These are phyloP conservation scores for Zygosaccharomyces sapae DNA, from an alignment of 1,139 yeast genomes.

Conservation along the genomic window DNA sequence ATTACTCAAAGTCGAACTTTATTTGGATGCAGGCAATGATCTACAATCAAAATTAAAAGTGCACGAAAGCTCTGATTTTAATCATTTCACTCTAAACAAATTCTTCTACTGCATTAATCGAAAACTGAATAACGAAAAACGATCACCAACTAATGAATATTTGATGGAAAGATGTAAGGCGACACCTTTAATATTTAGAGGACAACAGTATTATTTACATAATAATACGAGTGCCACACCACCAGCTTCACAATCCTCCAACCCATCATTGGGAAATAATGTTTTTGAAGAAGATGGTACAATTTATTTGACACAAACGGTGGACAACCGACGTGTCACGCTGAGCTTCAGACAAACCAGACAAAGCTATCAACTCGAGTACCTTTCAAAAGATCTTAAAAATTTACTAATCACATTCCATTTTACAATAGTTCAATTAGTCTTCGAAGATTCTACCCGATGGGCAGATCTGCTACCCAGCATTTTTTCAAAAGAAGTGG, in stretches of 20 bases:
- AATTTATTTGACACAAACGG: slow-evolving; percentile 4
- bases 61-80: background rate
- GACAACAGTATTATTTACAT: slow-evolving; percentile 5
- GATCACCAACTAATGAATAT: slow-evolving; percentile 2
- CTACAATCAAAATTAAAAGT: slow-evolving; percentile 10
- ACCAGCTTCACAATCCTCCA: slow-evolving; percentile 7
- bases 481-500: slow-evolving; percentile 11
- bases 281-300: slow-evolving; percentile 4
- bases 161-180: slow-evolving; percentile 3
- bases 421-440: slow-evolving; percentile 10
- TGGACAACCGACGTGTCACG: slow-evolving; percentile 4
- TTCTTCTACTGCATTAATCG: slow-evolving; percentile 12
- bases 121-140: slow-evolving; percentile 2
- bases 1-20: slow-evolving; percentile 12
- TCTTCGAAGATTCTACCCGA: slow-evolving; percentile 10
- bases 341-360: slow-evolving; percentile 5
- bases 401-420: slow-evolving; percentile 9
- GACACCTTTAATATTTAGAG: slow-evolving; percentile 4
- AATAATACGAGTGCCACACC: slow-evolving; percentile 9
- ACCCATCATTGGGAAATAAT: slow-evolving; percentile 6
- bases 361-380: slow-evolving; percentile 9
- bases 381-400: slow-evolving; percentile 7
- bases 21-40: slow-evolving; percentile 9
- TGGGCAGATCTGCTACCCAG: slow-evolving; percentile 16
- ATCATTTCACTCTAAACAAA: slow-evolving; percentile 9